Conservation (phyloP, 805 yeast genomes). For the Wickerhamiella sorbophila region DNA sequence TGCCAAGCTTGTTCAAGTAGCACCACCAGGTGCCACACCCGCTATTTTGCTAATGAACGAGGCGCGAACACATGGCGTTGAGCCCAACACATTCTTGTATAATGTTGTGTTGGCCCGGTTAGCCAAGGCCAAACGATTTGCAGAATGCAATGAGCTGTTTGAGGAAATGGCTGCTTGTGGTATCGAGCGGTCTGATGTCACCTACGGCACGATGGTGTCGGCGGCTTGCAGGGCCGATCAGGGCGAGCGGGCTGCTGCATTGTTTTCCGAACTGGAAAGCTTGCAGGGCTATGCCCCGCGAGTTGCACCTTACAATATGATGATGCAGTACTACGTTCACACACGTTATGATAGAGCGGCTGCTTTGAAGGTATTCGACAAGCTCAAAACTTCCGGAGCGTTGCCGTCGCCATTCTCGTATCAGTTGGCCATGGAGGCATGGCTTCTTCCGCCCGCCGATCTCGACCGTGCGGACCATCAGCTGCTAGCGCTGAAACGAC, state of each 20-base stretch:
- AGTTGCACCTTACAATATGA: slow-evolving; percentile 27
- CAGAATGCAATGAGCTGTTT: slow-evolving; percentile 23
- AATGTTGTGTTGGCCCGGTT: slow-evolving; percentile 26
- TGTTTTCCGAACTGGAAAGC: slow-evolving; percentile 26
- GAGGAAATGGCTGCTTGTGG: slow-evolving; percentile 22
- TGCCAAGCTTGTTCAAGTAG: slow-evolving; percentile 20
- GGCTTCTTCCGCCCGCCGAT: slow-evolving; percentile 21
- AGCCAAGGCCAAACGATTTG: slow-evolving; percentile 25
- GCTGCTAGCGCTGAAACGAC: slow-evolving; percentile 23
- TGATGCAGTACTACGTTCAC: slow-evolving; percentile 28
- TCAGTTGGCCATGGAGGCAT: slow-evolving; percentile 27
- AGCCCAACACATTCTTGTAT: slow-evolving; percentile 24
- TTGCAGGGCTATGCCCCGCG: slow-evolving; percentile 21
- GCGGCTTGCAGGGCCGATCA: slow-evolving; percentile 28
- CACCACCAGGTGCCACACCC: slow-evolving; percentile 9
- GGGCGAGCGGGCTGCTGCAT: slow-evolving; percentile 19
- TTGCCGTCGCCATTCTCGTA: slow-evolving; percentile 28
- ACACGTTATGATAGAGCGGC: slow-evolving; percentile 21
- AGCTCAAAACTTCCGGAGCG: slow-evolving; percentile 20
- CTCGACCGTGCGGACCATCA: slow-evolving; percentile 23
- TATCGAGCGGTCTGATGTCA: slow-evolving; percentile 21
- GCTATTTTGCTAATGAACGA: slow-evolving; percentile 24
- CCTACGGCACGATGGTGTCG: slow-evolving; percentile 28
- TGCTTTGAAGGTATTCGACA: slow-evolving; percentile 23
- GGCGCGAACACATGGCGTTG: slow-evolving; percentile 18